Base-by-base conservation (phyloP, 108 stramenopile genomes). In the Nitzschia putrida region DNA sequence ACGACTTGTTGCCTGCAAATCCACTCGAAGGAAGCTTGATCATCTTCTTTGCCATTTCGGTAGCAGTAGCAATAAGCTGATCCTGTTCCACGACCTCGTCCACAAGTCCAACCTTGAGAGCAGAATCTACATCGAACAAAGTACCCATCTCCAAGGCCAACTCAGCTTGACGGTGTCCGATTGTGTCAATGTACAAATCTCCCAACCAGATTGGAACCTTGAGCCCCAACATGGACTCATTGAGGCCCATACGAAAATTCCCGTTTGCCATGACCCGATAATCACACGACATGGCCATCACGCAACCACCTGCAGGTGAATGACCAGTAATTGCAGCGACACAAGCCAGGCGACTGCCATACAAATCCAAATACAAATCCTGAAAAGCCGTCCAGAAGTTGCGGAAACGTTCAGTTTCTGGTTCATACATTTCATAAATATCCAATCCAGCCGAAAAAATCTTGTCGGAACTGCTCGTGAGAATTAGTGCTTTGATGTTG, bases 361-460 rank as follows among this genome's bases (percentile, higher is more conserved):
- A 93, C 68, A 93, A 72, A 77, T 91, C 91, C 25, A 95, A 54
- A 60, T 82, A 95, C 14, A 93, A 58, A 54, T 92, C 85, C 58
- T 95, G 95, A 58, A 95, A 80, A 0, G 83, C 76, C 3, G 60
- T 76, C 95, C 95, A 95, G 64, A 90, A 95, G 41, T 68, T 66
- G 9, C 69, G 64, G 22, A 95, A 64, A 8, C 90, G 74, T 13
- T 76, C 76, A 4, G 29, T n/a, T 20, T 87, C 71, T 45, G 95
- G 92, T 16, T 83, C 51, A 44, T 85, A 53, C 38, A 95, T 53
- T 72, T 93, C 92, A 0, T 43, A 68, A 29, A 95, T 43, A 78
- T 95, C 95, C 7, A 95, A 76, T 20, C 95, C 95, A 18, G 92
- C 92, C 6, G 81, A 90, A 58, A 95, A 92, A 21, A 93, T 89